Evolutionary conservation across 1,284 basidiomycete genomes (phyloP).

Genomic region (Chondrostereum purpureum): DNA sequence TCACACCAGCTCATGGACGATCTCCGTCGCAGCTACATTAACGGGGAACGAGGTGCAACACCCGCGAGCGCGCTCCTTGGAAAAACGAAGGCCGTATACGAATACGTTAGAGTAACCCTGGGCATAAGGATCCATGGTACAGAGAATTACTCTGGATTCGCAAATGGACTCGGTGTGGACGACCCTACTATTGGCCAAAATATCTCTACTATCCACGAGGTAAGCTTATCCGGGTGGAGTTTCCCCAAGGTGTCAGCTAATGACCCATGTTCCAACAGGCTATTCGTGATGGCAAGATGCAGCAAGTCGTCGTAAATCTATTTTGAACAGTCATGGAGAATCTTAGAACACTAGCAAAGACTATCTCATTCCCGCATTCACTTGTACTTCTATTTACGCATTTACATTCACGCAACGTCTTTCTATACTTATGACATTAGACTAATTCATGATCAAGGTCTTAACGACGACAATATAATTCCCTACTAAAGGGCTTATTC

Average conservation of each 20-base stretch:
- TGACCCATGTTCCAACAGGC: background rate
- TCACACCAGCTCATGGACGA: constrained; percentile 38
- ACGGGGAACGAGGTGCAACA: constrained; percentile 43
- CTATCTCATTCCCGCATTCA: background rate
- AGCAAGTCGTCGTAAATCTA: background rate
- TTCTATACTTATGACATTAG: background rate
- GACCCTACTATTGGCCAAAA: constrained; percentile 60
- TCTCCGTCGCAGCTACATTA: constrained; percentile 48
- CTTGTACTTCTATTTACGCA: no score
- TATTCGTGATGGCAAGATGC: constrained; percentile 3
- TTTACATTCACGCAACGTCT: background rate
- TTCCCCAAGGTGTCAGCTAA: background rate
- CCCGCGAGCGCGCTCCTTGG: constrained; percentile 59
- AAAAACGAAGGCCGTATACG: constrained; percentile 60
- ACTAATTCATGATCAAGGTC: no score
- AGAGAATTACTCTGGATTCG: constrained; percentile 55
- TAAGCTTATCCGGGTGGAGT: constrained; percentile 19
- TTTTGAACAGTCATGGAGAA: background rate
- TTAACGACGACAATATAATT: no score
- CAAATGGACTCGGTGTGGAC: constrained; percentile 44
- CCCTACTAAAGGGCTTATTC: no score
- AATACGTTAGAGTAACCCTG: constrained; percentile 60
- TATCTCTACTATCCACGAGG: constrained; percentile 62
- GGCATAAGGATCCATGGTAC: constrained; percentile 68
- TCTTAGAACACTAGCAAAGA: background rate